Base-by-base conservation (phyloP, 192 early-diverging fungal genomes). In the Dimargaris xerosporica region DNA sequence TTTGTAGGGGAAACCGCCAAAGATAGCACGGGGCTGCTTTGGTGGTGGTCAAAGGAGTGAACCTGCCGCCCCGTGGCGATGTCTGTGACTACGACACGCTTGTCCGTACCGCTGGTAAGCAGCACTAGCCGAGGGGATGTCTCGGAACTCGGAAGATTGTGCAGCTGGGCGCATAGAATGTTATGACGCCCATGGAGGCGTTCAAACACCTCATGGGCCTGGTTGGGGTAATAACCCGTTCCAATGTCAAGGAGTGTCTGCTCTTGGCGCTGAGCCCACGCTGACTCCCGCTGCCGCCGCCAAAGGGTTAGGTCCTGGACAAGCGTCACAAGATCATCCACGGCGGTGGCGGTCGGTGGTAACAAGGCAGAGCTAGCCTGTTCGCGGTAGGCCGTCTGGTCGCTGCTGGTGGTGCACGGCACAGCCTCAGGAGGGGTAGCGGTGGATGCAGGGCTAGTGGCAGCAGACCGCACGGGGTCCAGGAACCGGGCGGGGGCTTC, bases 221-320 rank as follows among this genome's bases (percentile, higher is more conserved):
- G 16, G 54, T 16, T 25, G 16, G n/a, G 23, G 54, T 55, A 29
- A 26, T 21, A 29, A 2, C 54, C 54, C 15, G 54, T 55, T 15
- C 54, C 54, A 26, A 55, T 55, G 28, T 55, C 54, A 21, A 55
- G 54, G 4, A 55, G 13, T 16, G 54, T 17, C 54, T 55, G 54
- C 3, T 55, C 28, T 17, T 17, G 21, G 54, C 3, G 15, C 28
- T 55, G 54, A 26, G 15, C 54, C 54, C 16, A 15, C n/a, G 54
- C 54, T 55, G 17, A 15, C n/a, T 26, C n/a, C 21, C 28, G 54
- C 16, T 16, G 2, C 21, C 3, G 21, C 28, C 28, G 21, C n/a
- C 28, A 29, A 26, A 3, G n/a, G 5, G 21, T 15, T 4, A 21
- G 15, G 21, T 21, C 28, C 3, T 55, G 23, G 23, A 55, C 3